Conservation (phyloP, 306 rosid genomes). For the Vachellia collinsii region DNA sequence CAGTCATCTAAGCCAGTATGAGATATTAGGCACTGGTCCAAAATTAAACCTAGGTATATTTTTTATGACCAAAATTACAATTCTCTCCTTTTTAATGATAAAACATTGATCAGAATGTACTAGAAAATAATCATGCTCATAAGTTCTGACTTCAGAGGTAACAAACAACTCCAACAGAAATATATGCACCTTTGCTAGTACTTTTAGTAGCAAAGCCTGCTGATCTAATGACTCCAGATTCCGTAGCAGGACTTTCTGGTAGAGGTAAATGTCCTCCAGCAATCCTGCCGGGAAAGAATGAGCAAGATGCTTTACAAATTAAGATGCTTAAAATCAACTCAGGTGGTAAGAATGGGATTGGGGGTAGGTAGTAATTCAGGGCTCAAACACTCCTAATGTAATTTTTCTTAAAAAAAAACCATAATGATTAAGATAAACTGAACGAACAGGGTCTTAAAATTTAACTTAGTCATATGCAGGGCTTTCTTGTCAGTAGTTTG, state of each 20-base stretch:
- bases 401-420: background rate
- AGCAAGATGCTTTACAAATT: conserved; percentile 38
- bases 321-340: conserved; percentile 14
- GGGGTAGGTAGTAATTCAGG: background rate
- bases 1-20: background rate
- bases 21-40: background rate
- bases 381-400: background rate
- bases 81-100: conserved; percentile 22
- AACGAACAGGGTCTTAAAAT: background rate
- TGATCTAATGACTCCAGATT: conserved; percentile 54
- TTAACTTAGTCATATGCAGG: conserved; percentile 19
- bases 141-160: conserved; percentile 13
- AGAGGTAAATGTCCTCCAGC: conserved; percentile 48
- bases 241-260: conserved; percentile 54
- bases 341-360: background rate
- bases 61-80: conserved; percentile 9
- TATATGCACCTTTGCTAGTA: conserved; percentile 50
- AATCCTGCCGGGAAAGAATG: conserved; percentile 55
- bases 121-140: conserved; percentile 23
- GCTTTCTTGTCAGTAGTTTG: background rate
- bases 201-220: conserved; percentile 41
- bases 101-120: conserved; percentile 26
- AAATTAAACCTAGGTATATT: background rate
- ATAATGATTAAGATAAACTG: background rate
- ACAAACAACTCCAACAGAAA: conserved; percentile 29